These are phyloP conservation scores for Paramarasmius palmivorus DNA, from an alignment of 1,284 basidiomycete genomes.

Conservation along the genomic window DNA sequence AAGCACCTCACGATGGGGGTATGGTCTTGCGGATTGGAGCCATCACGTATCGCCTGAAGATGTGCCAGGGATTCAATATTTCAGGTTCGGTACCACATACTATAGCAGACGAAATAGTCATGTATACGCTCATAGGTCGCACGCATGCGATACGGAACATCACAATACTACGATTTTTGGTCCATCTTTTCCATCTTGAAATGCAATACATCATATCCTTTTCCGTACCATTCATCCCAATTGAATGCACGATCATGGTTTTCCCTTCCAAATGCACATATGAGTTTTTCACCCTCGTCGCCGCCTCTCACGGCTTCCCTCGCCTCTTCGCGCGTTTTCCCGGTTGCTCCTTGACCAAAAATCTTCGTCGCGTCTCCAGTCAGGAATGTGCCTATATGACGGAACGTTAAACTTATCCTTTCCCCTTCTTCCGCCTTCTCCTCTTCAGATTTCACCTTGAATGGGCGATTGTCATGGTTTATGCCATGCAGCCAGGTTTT, in stretches of 20 bases:
- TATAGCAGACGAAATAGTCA: too few species aligned
- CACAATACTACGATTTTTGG: too few species aligned
- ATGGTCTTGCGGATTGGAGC: too few species aligned
- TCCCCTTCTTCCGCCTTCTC: conserved; percentile 58
- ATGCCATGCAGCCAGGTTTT: conserved; percentile 70
- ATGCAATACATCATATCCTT: conserved; percentile 69
- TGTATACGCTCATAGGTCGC: too few species aligned
- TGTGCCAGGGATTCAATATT: too few species aligned
- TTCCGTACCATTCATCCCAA: conserved; percentile 63
- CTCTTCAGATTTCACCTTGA: conserved; percentile 45
- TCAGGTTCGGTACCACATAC: too few species aligned
- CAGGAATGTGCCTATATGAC: conserved; percentile 74
- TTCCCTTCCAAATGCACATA: conserved; percentile 68
- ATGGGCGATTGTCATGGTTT: conserved; percentile 66
- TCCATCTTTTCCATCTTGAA: conserved; percentile 28
- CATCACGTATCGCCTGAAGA: too few species aligned
- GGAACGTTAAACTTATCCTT: conserved; percentile 76
- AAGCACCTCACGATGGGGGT: too few species aligned
- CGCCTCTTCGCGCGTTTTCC: conserved; percentile 55
- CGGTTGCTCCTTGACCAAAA: conserved; percentile 67
- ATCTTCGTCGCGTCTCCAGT: conserved; percentile 47
- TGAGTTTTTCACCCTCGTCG: conserved; percentile 48
- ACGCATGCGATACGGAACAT: too few species aligned
- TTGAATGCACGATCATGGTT: conserved; percentile 67
- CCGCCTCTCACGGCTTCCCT: conserved; percentile 50